Conservation (phyloP, 345 rosid genomes). For the Geranium brycei region DNA sequence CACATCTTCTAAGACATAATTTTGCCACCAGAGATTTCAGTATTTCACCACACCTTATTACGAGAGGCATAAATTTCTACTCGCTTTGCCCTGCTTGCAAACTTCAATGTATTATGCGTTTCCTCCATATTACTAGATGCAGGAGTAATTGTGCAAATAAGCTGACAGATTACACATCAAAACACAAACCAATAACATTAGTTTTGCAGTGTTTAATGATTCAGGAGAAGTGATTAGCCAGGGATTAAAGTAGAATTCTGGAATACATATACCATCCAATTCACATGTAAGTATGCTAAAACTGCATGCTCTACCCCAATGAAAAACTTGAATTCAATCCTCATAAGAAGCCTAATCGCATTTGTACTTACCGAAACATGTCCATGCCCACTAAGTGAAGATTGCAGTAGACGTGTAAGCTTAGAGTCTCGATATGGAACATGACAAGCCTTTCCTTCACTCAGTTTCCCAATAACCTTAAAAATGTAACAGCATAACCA, state of each 20-base stretch:
- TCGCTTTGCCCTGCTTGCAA: conserved; percentile 95
- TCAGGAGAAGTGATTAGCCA: neutral
- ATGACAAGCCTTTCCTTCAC: conserved; percentile 98
- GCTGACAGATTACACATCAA: conserved; percentile 35
- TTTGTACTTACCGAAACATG: conserved; percentile 82
- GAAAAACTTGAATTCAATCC: neutral
- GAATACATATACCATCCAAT: neutral
- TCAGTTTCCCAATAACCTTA: conserved; percentile 94
- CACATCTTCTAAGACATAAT: neutral
- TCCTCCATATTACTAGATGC: conserved; percentile 96
- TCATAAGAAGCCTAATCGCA: neutral
- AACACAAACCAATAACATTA: conserved; percentile 4
- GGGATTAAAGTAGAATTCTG: neutral
- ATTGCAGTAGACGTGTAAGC: conserved; percentile 96
- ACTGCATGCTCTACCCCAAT: neutral
- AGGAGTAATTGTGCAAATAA: conserved; percentile 96
- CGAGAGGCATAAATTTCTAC: conserved; percentile 95
- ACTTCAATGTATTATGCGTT: conserved; percentile 94
- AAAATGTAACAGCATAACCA: conserved; percentile 17
- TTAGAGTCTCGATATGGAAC: conserved; percentile 98
- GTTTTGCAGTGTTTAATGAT: neutral
- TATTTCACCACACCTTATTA: conserved; percentile 51
- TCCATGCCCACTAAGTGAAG: conserved; percentile 93
- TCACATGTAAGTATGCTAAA: no score
- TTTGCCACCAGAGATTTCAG: neutral